Base-by-base conservation (phyloP, 768 basidiomycete genomes). In the Trametes cubensis region DNA sequence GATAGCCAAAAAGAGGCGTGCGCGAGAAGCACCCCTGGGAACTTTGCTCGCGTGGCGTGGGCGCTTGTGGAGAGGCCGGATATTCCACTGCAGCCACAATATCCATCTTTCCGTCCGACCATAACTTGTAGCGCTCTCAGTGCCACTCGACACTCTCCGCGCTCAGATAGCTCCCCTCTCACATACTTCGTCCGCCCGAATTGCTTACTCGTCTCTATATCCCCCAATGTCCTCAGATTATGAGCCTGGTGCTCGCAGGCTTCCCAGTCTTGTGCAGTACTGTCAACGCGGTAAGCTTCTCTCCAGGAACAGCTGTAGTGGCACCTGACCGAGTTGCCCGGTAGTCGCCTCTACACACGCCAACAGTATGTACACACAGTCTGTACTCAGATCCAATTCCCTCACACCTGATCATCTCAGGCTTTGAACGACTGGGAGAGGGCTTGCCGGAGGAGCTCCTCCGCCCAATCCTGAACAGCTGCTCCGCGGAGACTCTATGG, bases 391-490 rank as follows among this genome's bases (percentile, higher is more conserved):
- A 26, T 17, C 41, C 38, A 48, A 21, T 46, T 41, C 53, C 57
- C 58, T 62, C 52, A 46, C 50, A 23, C 13, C 10, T 17, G 15
- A 25, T 15, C 38, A n/a, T 44, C 30, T 30, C 67, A 92, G 91
- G 80, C 53, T 86, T 92, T 65, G 75, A 76, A 53, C 83, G 83
- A 69, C 76, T 94, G 25, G 89, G 89, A 15, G 80, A 83, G 63
- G 80, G 81, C 52, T 70, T 90, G 67, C 83, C 83, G 60, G 89
- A 84, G 72, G 77, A 81, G 46, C 78, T 92, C 53, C 81, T 89
- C 63, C 83, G 81, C 70, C 92, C 91, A 46, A 85, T 94, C 46
- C 78, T 94, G 61, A 85, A 88, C 69, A 82, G 82, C 67, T 92
- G 90, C 74, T 81, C 81, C 58, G 80, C 85, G 64, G 88, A 91